Evolutionary conservation across 2,329 filamentous ascomycete genomes (phyloP).

Genomic region (Diaporthe sp.): DNA sequence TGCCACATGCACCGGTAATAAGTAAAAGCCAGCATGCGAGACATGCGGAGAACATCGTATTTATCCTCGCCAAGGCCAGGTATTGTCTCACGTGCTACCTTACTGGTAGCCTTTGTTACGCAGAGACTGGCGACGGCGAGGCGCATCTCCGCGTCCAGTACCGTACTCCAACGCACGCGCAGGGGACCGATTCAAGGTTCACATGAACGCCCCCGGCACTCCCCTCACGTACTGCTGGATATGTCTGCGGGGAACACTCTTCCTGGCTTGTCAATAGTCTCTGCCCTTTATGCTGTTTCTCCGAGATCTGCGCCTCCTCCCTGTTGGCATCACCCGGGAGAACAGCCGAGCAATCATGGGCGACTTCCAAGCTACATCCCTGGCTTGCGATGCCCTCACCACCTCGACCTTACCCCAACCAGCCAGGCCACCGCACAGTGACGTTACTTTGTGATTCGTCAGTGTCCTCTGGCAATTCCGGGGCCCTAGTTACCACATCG

Average conservation of each 20-base stretch:
- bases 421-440: background rate
- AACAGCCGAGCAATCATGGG: slow-evolving; percentile 5
- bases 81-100: slow-evolving; percentile 15
- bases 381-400: slow-evolving; percentile 14
- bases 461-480: background rate
- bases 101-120: slow-evolving; percentile 3
- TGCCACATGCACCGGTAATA: background rate
- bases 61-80: background rate
- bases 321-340: background rate
- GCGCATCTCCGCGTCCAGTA: background rate
- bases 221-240: background rate
- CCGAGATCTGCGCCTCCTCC: background rate
- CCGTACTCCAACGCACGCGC: background rate
- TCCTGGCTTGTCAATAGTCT: background rate
- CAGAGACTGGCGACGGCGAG: background rate
- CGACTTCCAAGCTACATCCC: slow-evolving; percentile 5
- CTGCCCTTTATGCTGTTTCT: background rate
- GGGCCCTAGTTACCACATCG: background rate
- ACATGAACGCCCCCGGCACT: background rate
- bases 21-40: background rate
- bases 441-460: slow-evolving; percentile 7
- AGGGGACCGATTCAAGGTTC: background rate
- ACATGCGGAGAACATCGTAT: background rate
- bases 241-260: slow-evolving; percentile 10
- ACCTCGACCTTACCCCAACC: background rate